Conservation (phyloP, 441 rosid species). For the Rhodomyrtus psidioides region DNA sequence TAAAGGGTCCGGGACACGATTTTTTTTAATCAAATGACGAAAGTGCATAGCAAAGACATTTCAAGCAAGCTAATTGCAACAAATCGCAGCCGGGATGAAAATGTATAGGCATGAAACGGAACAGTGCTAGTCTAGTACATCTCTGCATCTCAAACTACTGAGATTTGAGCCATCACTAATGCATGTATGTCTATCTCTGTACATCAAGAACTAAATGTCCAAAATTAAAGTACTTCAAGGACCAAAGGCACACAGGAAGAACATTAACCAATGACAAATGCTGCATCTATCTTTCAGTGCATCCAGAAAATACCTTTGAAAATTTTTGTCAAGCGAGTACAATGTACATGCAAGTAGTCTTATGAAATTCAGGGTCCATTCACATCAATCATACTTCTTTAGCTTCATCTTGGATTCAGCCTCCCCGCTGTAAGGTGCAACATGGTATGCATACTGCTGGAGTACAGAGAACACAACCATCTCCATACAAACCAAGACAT, state of each 20-base stretch:
- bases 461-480: slow-evolving; percentile 83
- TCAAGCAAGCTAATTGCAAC: background rate
- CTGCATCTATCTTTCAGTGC: background rate
- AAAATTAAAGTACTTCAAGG: background rate
- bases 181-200: background rate
- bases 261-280: background rate
- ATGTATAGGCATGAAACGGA: background rate
- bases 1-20: background rate
- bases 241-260: background rate
- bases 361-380: background rate
- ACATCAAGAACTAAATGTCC: background rate
- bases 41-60: background rate
- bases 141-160: background rate
- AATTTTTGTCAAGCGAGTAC: background rate
- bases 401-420: background rate
- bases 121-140: background rate
- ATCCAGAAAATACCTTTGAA: background rate
- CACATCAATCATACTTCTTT: background rate
- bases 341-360: background rate
- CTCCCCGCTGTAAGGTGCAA: background rate
- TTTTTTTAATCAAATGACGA: background rate
- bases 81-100: background rate
- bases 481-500: slow-evolving; percentile 72
- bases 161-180: background rate
- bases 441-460: slow-evolving; percentile 71